Conservation (phyloP, 208 protist species). For the Trypanosoma cruzi region DNA sequence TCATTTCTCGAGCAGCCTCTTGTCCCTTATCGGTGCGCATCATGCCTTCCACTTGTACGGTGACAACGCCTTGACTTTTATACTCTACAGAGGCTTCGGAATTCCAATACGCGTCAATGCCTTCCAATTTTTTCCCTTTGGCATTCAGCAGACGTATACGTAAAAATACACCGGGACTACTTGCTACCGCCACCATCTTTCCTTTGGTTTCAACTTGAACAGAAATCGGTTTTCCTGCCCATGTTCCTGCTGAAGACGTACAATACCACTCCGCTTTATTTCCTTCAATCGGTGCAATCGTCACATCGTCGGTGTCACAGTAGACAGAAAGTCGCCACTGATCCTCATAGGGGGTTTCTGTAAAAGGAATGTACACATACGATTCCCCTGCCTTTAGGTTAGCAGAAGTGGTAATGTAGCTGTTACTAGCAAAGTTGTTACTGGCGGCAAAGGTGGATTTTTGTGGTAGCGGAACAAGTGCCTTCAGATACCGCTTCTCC, state of each 20-base stretch:
- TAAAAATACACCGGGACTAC: conserved; percentile 71
- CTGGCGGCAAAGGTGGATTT: conserved; percentile 85
- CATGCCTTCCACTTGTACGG: conserved; percentile 78
- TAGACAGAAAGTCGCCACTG: conserved; percentile 85
- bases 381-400: conserved; percentile 53
- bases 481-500: conserved; percentile 86
- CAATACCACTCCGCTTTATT: conserved; percentile 66
- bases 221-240: conserved; percentile 57
- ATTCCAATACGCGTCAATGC: conserved; percentile 89
- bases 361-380: conserved; percentile 92
- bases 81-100: conserved; percentile 76
- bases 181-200: conserved; percentile 60
- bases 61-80: conserved; percentile 49
- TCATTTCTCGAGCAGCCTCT: conserved; percentile 55
- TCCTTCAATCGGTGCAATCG: conserved; percentile 53
- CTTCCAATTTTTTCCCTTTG: conserved; percentile 64
- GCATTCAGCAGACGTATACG: conserved; percentile 60
- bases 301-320: conserved; percentile 82
- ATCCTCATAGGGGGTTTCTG: conserved; percentile 76
- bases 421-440: conserved; percentile 87
- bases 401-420: conserved; percentile 87
- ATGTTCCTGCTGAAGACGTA: conserved; percentile 54
- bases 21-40: conserved; percentile 59
- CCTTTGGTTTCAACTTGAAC: conserved; percentile 55
- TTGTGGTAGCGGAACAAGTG: conserved; percentile 85